These are phyloP conservation scores for Sinapis alba DNA, from an alignment of 441 rosid species.

Conservation along the genomic window DNA sequence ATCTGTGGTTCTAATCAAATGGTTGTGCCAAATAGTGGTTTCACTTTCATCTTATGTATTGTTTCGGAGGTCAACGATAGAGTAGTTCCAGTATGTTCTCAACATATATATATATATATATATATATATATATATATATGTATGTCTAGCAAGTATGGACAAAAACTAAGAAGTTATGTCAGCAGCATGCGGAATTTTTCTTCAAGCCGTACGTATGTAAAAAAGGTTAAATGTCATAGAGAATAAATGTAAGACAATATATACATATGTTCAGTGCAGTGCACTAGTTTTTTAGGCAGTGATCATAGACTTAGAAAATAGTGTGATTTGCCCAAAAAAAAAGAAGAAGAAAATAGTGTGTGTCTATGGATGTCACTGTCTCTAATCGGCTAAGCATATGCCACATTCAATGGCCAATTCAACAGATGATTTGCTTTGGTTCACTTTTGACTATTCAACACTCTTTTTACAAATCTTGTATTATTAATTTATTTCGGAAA, in stretches of 20 bases:
- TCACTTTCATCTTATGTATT: neutral
- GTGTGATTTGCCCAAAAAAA: no score
- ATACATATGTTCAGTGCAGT: constrained; percentile 17
- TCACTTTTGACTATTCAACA: constrained; percentile 34
- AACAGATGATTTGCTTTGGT: constrained; percentile 33
- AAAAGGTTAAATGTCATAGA: neutral
- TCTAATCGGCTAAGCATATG: constrained; percentile 4
- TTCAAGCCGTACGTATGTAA: neutral
- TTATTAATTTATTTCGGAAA: neutral
- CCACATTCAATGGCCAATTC: constrained; percentile 32
- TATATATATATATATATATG: no score
- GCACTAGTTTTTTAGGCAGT: constrained; percentile 16
- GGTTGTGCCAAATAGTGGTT: constrained; percentile 20
- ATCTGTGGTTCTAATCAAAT: constrained; percentile 10
- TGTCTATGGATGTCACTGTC: constrained; percentile 25
- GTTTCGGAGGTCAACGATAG: constrained; percentile 6
- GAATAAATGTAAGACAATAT: neutral
- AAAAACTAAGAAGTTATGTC: neutral
- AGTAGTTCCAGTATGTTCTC: neutral
- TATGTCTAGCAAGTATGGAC: neutral
- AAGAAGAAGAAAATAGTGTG: constrained; percentile 27
- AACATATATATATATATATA: no score
- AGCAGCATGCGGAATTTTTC: neutral
- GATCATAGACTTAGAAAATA: constrained; percentile 21
- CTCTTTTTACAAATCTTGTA: neutral